phyloP scores from a whole-genome alignment of 192 early-diverging fungal genomes.

The Lunasporangiospora selenospora region DNA sequence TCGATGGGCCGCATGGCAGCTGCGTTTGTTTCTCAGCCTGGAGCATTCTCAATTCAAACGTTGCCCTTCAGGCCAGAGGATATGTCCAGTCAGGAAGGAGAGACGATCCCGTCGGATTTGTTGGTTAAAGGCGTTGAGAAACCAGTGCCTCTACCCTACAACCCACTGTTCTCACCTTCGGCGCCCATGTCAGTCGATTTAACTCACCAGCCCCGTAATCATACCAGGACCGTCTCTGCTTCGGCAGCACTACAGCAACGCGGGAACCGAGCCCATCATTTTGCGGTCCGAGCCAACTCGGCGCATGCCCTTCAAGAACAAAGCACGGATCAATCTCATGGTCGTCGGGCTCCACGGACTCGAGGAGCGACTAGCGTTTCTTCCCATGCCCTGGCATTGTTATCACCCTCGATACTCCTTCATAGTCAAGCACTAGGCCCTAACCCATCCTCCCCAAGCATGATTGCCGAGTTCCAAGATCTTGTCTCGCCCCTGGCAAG shows the following conservation, averaged over 20 bases:
- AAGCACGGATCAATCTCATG: too few species aligned
- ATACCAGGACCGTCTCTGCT: constrained; percentile 25
- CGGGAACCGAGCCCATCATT: neutral
- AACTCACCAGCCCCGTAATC: neutral
- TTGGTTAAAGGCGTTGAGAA: too few species aligned
- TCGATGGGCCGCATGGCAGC: constrained; percentile 38
- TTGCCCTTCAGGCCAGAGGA: too few species aligned
- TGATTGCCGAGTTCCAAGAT: constrained; percentile 1
- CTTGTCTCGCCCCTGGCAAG: neutral
- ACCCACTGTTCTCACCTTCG: neutral
- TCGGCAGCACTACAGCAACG: constrained; percentile 13
- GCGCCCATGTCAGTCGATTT: neutral
- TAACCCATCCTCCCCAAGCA: too few species aligned
- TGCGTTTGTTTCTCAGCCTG: constrained; percentile 31
- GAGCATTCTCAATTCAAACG: constrained; percentile 32
- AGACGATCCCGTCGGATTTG: too few species aligned
- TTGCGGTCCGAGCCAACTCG: neutral
- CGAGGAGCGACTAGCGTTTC: too few species aligned
- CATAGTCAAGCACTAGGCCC: too few species aligned
- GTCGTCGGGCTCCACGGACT: too few species aligned
- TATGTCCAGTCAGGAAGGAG: too few species aligned
- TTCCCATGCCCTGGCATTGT: too few species aligned
- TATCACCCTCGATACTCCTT: too few species aligned
- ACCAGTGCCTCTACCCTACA: too few species aligned
- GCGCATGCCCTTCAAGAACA: constrained; percentile 20